Conservation (phyloP, 768 basidiomycete species). For the Hericium alpestre region DNA sequence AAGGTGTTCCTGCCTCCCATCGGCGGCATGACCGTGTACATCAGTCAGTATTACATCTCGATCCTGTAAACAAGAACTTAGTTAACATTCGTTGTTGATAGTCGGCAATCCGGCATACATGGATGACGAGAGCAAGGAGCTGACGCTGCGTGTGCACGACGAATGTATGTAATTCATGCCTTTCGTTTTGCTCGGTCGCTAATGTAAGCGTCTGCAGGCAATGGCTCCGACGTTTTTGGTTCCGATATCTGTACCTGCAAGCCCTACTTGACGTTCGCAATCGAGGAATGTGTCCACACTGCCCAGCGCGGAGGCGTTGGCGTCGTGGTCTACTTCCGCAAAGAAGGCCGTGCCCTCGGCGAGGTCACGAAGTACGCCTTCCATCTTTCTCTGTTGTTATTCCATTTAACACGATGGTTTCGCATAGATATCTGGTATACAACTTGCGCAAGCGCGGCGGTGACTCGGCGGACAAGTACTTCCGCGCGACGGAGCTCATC, state of each 20-base stretch:
- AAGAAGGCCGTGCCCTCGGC: conserved; percentile 86
- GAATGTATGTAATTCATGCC: conserved; percentile 52
- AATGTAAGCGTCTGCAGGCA: conserved; percentile 35
- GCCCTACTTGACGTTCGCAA: conserved; percentile 85
- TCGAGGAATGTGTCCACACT: conserved; percentile 82
- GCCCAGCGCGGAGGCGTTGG: conserved; percentile 85
- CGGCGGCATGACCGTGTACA: conserved; percentile 84
- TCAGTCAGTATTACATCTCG: conserved; percentile 38
- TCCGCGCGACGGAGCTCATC: conserved; percentile 85
- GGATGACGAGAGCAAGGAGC: conserved; percentile 63
- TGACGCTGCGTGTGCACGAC: conserved; percentile 86
- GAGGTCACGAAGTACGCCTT: conserved; percentile 77
- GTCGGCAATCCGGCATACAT: conserved; percentile 79
- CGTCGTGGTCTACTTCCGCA: conserved; percentile 87
- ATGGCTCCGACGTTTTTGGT: conserved; percentile 93
- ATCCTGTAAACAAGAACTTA: neutral
- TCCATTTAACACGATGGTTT: neutral
- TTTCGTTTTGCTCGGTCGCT: neutral
- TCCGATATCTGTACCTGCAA: conserved; percentile 91
- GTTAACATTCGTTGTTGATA: conserved; percentile 17
- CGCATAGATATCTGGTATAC: conserved; percentile 78
- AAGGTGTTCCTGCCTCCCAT: conserved; percentile 95
- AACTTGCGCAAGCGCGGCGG: conserved; percentile 93
- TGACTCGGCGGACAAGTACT: conserved; percentile 88
- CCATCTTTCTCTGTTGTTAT: neutral